Conservation (phyloP, 441 rosid species). For the Erysimum pusillum region DNA sequence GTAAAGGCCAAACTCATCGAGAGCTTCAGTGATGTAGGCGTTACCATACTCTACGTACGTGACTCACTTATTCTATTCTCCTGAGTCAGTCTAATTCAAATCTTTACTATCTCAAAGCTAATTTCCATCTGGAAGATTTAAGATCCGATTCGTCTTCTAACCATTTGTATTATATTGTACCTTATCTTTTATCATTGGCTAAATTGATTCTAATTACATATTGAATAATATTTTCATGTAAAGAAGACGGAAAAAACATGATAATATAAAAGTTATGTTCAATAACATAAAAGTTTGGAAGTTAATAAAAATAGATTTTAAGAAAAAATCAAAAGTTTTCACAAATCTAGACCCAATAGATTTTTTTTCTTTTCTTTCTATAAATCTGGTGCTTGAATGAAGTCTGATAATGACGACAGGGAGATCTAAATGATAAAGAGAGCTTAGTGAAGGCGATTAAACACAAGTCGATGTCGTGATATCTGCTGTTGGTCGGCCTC, state of each 20-base stretch:
- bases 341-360: not conserved
- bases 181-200: too few species aligned
- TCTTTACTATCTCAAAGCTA: not conserved
- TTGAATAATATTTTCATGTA: too few species aligned
- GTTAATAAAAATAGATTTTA: not conserved
- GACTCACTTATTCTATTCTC: not conserved
- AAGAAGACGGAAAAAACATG: too few species aligned
- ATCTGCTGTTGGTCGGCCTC: constrained; percentile 55
- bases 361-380: not conserved
- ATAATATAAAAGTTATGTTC: too few species aligned
- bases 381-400: not conserved
- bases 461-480: constrained; percentile 69
- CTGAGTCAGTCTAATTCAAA: not conserved
- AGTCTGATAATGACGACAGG: constrained; percentile 46
- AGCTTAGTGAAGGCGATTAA: constrained; percentile 62
- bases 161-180: not conserved
- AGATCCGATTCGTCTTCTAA: not conserved
- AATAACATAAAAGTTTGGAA: not conserved
- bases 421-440: constrained; percentile 55
- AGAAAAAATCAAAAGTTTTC: not conserved
- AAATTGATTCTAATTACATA: too few species aligned
- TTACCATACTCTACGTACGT: constrained; percentile 54
- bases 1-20: constrained; percentile 52
- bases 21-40: constrained; percentile 58
- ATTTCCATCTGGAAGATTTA: not conserved